phyloP scores from a whole-genome alignment of 352 stramenopile genomes.

The Phytophthora hybrid region DNA sequence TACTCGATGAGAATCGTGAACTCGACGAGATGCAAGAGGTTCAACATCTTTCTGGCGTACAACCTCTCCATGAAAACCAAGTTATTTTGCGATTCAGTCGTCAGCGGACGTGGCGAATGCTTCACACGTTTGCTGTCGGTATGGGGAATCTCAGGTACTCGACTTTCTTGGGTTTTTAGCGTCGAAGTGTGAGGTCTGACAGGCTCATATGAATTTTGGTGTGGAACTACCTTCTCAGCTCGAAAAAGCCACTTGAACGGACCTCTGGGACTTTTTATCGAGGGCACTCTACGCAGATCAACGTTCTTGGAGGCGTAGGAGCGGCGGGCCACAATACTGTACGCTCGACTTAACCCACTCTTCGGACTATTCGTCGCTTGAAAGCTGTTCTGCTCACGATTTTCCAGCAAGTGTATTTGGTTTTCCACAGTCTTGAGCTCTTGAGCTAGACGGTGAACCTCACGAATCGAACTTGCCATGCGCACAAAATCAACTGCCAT shows the following conservation, averaged over 20 bases:
- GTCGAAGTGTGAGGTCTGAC: background rate
- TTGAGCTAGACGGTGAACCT: slow-evolving; percentile 6
- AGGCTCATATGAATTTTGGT: background rate
- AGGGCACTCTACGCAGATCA: background rate
- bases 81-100: slow-evolving; percentile 5
- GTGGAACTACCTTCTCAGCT: slow-evolving; percentile 3
- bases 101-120: background rate
- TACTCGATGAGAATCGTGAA: slow-evolving; percentile 48
- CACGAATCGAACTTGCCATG: slow-evolving; percentile 16
- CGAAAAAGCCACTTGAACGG: slow-evolving; percentile 1
- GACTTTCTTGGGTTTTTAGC: slow-evolving; percentile 1
- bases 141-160: background rate
- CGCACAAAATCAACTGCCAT: slow-evolving; percentile 31
- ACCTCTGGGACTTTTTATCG: background rate
- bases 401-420: slow-evolving; percentile 6
- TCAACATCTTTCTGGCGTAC: slow-evolving; percentile 20
- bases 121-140: background rate
- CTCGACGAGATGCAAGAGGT: slow-evolving; percentile 43
- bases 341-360: background rate
- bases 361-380: background rate
- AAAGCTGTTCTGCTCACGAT: background rate
- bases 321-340: slow-evolving; percentile 1
- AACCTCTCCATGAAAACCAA: slow-evolving; percentile 15
- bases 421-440: slow-evolving; percentile 13
- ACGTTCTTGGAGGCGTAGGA: background rate